phyloP scores from a whole-genome alignment of 2,329 filamentous ascomycete genomes.

The Rhynchosporium agropyri region DNA sequence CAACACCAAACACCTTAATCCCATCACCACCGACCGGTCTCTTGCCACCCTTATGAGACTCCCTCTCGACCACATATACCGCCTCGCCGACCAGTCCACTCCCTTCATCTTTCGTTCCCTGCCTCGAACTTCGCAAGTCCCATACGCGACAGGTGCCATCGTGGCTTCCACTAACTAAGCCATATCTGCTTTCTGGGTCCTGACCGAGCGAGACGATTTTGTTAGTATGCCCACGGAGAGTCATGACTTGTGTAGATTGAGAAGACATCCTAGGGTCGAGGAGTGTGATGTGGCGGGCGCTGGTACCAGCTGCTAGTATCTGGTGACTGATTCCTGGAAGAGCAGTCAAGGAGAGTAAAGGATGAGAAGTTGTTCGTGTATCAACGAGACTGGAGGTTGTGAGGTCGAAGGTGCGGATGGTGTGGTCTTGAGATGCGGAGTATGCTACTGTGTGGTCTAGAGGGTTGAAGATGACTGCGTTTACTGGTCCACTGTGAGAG shows the following conservation, averaged over 20 bases:
- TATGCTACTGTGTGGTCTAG: slow-evolving; percentile 87
- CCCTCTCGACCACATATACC: slow-evolving; percentile 75
- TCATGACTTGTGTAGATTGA: slow-evolving; percentile 79
- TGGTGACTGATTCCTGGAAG: slow-evolving; percentile 60
- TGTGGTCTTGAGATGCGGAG: slow-evolving; percentile 88
- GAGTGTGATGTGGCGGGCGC: slow-evolving; percentile 86
- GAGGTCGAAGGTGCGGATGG: slow-evolving; percentile 87
- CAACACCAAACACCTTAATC: slow-evolving; percentile 85
- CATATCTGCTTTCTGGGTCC: slow-evolving; percentile 67
- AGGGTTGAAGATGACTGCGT: slow-evolving; percentile 81
- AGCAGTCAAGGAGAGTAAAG: slow-evolving; percentile 77
- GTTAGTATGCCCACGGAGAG: slow-evolving; percentile 87
- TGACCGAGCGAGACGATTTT: slow-evolving; percentile 56
- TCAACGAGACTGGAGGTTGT: slow-evolving; percentile 78
- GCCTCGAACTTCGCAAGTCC: slow-evolving; percentile 78
- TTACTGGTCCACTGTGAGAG: slow-evolving; percentile 72
- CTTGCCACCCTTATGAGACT: slow-evolving; percentile 66
- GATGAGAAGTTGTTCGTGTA: slow-evolving; percentile 80
- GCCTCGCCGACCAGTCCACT: slow-evolving; percentile 67
- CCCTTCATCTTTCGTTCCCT: slow-evolving; percentile 60
- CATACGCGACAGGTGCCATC: slow-evolving; percentile 93
- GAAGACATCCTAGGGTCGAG: slow-evolving; percentile 85
- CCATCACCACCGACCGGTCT: slow-evolving; percentile 75
- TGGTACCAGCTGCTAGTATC: slow-evolving; percentile 73
- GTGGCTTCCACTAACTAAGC: slow-evolving; percentile 86